Base-by-base conservation (phyloP, 495 filamentous ascomycete species). In the Neurospora hispaniola region DNA sequence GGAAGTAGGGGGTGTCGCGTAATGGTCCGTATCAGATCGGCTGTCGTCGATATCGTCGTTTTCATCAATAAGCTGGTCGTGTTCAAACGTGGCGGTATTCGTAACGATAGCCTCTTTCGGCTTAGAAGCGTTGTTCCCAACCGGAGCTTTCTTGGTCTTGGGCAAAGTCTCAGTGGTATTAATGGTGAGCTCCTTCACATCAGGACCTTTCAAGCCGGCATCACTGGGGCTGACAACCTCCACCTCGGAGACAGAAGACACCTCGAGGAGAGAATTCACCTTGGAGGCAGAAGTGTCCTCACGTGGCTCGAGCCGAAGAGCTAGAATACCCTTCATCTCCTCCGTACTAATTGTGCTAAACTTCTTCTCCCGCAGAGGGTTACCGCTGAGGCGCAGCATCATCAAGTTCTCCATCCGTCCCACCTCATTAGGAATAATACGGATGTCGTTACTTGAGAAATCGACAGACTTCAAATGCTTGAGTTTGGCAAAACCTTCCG, bases 321-420 rank as follows among this genome's bases (percentile, higher is more conserved):
- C 88, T 69, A 99, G 84, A 74, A 91, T 90, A 54, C 86, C 86
- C 82, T 97, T 97, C 76, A 99, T 80, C 70, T 94, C 92, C 23
- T 93, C 92, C 0, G 92, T 93, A 35, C 86, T 85, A 85, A 97
- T 92, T 27, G 84, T 90, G 41, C 94, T 84, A 71, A 96, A 91
- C 79, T 92, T 96, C 75, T 92, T 93, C 75, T 97, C 94, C 62
- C 91, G 85, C 14, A 99, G 81, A 6, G 96, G 96, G 77, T 99
- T 99, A 16, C 93, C 93, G 66, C 89, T 89, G 43, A 99, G 85
- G 12, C 88, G 88, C 46, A 98, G 86, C 72, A 88, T 89, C 10
- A 87, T 85, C 10, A 99, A 83, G 69, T 82, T 90, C 5, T 93
- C 88, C 92, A 98, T 97, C 39, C 88, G 81, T 7, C 92, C 93